Percentiles rank a stretch among this genome's conserved stretches.
Evolutionary conservation across 495 filamentous ascomycete genomes (phyloP).

Genomic region (Aspergillus baeticus): DNA sequence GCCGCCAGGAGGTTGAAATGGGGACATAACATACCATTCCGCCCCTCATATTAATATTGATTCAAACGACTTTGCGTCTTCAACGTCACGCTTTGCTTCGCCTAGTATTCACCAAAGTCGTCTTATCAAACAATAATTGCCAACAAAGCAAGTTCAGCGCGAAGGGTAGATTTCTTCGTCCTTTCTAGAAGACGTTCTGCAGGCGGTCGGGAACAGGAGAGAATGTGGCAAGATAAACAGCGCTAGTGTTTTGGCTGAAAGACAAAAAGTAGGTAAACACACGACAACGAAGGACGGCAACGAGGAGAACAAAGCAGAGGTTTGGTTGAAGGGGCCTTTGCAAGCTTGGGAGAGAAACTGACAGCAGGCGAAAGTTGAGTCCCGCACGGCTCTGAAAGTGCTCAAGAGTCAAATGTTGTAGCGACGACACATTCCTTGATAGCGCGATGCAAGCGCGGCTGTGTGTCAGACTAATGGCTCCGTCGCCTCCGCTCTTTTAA

Average conservation of each 20-base stretch:
- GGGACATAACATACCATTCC: conserved; percentile 21
- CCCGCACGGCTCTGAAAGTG: conserved; percentile 23
- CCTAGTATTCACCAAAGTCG: neutral
- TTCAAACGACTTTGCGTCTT: conserved; percentile 2
- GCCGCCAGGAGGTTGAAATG: conserved; percentile 7
- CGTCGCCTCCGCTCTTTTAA: conserved; percentile 10
- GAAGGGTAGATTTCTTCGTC: conserved; percentile 3
- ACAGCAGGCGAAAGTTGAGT: conserved; percentile 11
- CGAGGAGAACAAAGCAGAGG: conserved; percentile 1
- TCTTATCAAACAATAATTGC: neutral
- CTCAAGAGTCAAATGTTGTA: conserved; percentile 24
- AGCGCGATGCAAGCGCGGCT: conserved; percentile 31
- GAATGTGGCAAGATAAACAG: conserved; percentile 11
- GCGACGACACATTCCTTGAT: conserved; percentile 28
- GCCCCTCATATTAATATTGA: conserved; percentile 20
- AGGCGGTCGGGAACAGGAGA: conserved; percentile 11
- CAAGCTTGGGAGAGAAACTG: conserved; percentile 7
- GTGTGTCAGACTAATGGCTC: conserved; percentile 26
- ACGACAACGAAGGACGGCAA: neutral
- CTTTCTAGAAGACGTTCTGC: neutral
- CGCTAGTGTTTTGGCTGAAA: conserved; percentile 10
- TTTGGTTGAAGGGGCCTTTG: neutral
- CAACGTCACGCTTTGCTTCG: neutral
- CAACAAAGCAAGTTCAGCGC: neutral
- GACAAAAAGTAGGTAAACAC: conserved; percentile 1